Base-by-base conservation (phyloP, 352 stramenopile genomes). In the Phytophthora sp. region DNA sequence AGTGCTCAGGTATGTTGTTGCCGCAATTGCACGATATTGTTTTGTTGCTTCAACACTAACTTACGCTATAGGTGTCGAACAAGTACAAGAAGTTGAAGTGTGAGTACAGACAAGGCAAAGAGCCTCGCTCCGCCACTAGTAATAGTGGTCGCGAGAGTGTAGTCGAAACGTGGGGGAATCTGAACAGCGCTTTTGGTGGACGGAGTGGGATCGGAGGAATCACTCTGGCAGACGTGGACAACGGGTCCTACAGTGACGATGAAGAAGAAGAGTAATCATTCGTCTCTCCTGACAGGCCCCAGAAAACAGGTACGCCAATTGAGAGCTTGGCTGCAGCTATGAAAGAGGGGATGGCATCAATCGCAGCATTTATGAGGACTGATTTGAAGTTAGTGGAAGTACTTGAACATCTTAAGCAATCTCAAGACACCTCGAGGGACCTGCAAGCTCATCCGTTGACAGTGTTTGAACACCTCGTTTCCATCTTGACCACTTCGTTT, bases 71-170 rank as follows among this genome's bases (percentile, higher is more conserved):
- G 53, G 53, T 54, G 18, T 10, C 20, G 5, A 62, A 41, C 53
- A 62, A 62, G 30, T 62, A 54, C 53, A 62, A 62, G 42, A 62
- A 62, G 5, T 23, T 54, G 8, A 62, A 62, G 12, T 62, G 31
- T 23, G 42, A 62, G 31, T 62, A 53, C 32, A 17, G 41, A 13
- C 26, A 53, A n/a, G 53, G 49, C 7, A 42, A 35, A 31, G 28
- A 10, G 11, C 10, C 35, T 11, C 49, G 49, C 18, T 12, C 9
- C 6, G 34, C 45, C 31, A 56, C 34, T 17, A 35, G 34, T 30
- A 56, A 56, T 18, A 23, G 46, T 8, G 49, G 24, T 8, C 49
- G 23, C 10, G 49, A 56, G 30, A 35, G 46, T 2, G 49, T 39
- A 21, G 35, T 35, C 6, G 32, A 62, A 11, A 21, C 54, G 2